Evolutionary conservation across 495 filamentous ascomycete genomes (phyloP).

Genomic region (Thozetella sp.): DNA sequence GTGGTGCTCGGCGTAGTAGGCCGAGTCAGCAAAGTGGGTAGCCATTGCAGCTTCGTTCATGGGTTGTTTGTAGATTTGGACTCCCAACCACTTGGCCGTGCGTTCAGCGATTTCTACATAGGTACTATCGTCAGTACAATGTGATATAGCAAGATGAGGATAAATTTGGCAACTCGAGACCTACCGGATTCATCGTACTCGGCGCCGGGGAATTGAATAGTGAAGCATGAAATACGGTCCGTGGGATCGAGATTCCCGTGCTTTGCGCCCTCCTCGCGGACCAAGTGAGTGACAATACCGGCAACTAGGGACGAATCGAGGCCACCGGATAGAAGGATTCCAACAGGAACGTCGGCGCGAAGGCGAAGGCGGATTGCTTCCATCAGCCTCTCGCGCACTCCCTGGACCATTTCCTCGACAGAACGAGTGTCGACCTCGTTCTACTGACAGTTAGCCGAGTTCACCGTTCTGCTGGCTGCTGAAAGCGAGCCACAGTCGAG

Average conservation of each 20-base stretch:
- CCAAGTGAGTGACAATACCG: conserved; percentile 51
- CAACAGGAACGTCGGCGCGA: conserved; percentile 54
- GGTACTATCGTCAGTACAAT: neutral
- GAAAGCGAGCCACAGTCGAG: neutral
- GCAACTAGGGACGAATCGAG: conserved; percentile 54
- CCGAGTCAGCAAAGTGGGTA: conserved; percentile 45
- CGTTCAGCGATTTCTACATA: conserved; percentile 45
- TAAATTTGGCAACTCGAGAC: neutral
- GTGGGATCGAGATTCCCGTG: conserved; percentile 33
- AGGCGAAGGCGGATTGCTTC: conserved; percentile 49
- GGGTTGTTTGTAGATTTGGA: conserved; percentile 40
- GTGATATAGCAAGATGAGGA: neutral
- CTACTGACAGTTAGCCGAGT: conserved; percentile 5
- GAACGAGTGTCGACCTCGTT: conserved; percentile 26
- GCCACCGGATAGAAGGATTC: conserved; percentile 54
- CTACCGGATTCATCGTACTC: conserved; percentile 49
- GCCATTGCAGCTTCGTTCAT: conserved; percentile 49
- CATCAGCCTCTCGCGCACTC: conserved; percentile 41
- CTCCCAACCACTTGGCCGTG: conserved; percentile 51
- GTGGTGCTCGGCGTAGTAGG: conserved; percentile 48
- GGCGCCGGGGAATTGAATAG: conserved; percentile 46
- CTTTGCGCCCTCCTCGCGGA: conserved; percentile 32
- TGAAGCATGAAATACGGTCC: conserved; percentile 40
- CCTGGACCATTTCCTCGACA: conserved; percentile 45
- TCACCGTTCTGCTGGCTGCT: neutral